Evolutionary conservation across 1,139 yeast genomes (phyloP), one percentile per base, ranked within the genome.

Genomic region (Ogataea hybrid): DNA sequence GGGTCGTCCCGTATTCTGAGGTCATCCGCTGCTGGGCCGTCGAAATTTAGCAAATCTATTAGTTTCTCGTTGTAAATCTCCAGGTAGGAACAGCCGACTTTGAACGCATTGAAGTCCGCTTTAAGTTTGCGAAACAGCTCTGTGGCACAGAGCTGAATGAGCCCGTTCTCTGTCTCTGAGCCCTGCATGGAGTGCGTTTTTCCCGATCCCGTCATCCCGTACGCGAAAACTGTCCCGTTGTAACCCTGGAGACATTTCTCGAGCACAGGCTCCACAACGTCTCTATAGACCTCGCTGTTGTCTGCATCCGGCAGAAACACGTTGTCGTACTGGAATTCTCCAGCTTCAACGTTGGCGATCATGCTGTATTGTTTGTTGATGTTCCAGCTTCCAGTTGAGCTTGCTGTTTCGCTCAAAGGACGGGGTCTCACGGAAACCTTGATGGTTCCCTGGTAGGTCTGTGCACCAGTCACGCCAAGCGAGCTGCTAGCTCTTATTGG

Each of bases 161-260:
- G 75, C 20, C 97, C 97, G 0, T 86, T 83, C 52, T 85, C 88
- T 1, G 59, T 52, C 0, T 66, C 69, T 10, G 74, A 69, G 25
- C 96, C 96, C 50, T 84, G 84, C 96, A 90, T 88, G 3, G 95
- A 83, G 58, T 79, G 84, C 0, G 97, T 90, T 61, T 90, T 90
- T 25, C 97, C 97, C 1, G 96, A 87, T 0, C 97, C 97, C 0
- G 97, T 88, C 90, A 86, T 86, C 37, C 96, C 95, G 58, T 89
- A 88, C 2, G 96, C 96, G 63, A 90, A 88, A 1, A 90, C 81
- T 0, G 96, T 90, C 8, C 92, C 95, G 58, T 89, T 88, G 61
- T 69, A 89, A 0, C 96, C 96, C 27, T 82, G 81, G 50, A 88
- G 68, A 44, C 87, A 81, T 48, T 81, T 77, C 20, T 71, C 65